Evolutionary conservation across 768 basidiomycete species (phyloP).

Genomic region (Royoungia palumana): DNA sequence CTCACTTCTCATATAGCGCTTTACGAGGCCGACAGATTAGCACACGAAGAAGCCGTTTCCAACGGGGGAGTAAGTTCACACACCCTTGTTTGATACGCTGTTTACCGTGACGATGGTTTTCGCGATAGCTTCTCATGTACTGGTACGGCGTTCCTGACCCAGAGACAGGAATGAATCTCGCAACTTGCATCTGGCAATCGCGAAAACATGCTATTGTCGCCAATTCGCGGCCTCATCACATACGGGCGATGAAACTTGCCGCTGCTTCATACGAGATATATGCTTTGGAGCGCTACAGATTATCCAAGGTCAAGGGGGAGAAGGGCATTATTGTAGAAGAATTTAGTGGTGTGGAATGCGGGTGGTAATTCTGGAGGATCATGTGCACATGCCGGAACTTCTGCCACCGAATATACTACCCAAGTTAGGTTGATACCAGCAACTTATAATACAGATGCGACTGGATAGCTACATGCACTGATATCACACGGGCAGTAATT

Average conservation of each 20-base stretch:
- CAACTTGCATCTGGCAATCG: constrained; percentile 95
- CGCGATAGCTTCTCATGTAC: constrained; percentile 71
- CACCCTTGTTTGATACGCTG: background rate
- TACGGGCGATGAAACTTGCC: constrained; percentile 79
- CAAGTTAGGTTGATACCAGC: too few species aligned
- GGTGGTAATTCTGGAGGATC: constrained; percentile 47
- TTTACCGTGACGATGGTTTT: constrained; percentile 2
- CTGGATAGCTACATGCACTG: too few species aligned
- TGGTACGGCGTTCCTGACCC: constrained; percentile 89
- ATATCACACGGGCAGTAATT: too few species aligned
- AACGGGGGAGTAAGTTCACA: constrained; percentile 70
- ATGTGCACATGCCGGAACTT: background rate
- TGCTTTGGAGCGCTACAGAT: constrained; percentile 67
- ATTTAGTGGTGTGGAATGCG: constrained; percentile 63
- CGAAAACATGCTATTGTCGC: constrained; percentile 81
- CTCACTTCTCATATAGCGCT: constrained; percentile 47
- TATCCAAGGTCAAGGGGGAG: constrained; percentile 66
- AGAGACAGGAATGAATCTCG: constrained; percentile 78
- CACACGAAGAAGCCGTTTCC: constrained; percentile 89
- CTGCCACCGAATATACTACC: too few species aligned
- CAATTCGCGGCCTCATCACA: constrained; percentile 75
- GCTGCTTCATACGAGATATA: constrained; percentile 76
- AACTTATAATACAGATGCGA: too few species aligned
- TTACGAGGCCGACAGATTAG: constrained; percentile 81
- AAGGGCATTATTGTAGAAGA: constrained; percentile 52